Percentiles rank a stretch among this genome's conserved stretches.
Conservation (phyloP, 805 yeast species). For the Candida manassasensis region DNA sequence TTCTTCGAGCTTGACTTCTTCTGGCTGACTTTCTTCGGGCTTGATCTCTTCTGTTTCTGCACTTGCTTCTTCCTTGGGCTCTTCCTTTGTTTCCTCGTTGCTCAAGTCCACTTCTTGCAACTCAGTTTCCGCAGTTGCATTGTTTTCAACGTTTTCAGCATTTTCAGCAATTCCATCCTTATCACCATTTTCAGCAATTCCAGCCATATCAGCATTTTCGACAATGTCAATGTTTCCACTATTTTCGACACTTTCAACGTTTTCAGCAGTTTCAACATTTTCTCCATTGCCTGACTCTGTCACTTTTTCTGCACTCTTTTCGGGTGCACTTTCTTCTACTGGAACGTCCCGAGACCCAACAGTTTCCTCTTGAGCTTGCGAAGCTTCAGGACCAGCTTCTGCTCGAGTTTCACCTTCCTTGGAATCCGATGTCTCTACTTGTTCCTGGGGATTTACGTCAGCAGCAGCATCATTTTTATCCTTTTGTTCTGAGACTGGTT, state of each 20-base stretch:
- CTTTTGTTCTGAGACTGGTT: slow-evolving; percentile 3
- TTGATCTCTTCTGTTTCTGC: slow-evolving; percentile 1
- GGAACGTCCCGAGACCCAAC: slow-evolving; percentile 1
- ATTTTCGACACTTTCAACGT: no score
- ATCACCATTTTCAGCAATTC: slow-evolving; percentile 1
- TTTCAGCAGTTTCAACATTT: no score
- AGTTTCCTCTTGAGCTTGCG: slow-evolving; percentile 9
- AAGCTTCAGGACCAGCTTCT: slow-evolving; percentile 11
- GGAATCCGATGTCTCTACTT: no score
- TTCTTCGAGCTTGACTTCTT: no score
- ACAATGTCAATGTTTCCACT: neutral
- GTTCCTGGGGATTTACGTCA: neutral
- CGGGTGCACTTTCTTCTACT: slow-evolving; percentile 6
- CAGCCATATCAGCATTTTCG: slow-evolving; percentile 1
- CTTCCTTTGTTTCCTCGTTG: slow-evolving; percentile 2
- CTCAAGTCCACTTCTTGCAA: neutral
- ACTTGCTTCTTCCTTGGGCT: slow-evolving; percentile 4
- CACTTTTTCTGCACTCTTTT: slow-evolving; percentile 3
- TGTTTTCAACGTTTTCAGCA: slow-evolving; percentile 1
- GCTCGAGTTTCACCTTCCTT: slow-evolving; percentile 4
- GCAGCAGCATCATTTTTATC: slow-evolving; percentile 2
- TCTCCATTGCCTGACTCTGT: slow-evolving; percentile 6
- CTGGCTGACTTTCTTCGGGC: slow-evolving; percentile 6
- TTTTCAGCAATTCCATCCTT: slow-evolving; percentile 2
- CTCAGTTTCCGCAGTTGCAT: neutral